Base-by-base conservation (phyloP, 192 early-diverging fungal species). In the Glomus cerebriforme region DNA sequence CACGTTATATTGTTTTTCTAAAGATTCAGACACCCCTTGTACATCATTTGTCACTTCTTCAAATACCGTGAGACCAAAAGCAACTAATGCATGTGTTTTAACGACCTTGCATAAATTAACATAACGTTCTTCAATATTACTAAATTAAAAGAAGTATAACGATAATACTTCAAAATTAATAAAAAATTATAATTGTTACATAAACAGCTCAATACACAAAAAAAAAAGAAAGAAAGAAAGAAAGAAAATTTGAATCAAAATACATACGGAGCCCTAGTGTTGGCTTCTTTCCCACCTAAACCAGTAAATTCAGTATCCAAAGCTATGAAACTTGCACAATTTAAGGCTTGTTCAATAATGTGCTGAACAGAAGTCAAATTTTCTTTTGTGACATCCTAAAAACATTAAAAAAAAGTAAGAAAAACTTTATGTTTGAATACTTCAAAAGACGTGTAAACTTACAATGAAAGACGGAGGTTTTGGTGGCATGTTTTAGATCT, bases 281-380 rank as follows among this genome's bases (percentile, higher is more conserved):
- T 80, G 27, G 78, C 64, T 43, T 80, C 27, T 75, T 79, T 79
- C 2, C 80, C 75, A 10, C 92, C 91, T 1, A 96, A 88, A 10
- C 97, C 97, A 10, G 94, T 94, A 80, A 98, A 97, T 80, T 98
- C 97, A 4, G 93, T 93, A 81, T 98, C 97, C 43, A 98, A 82
- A 6, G 95, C 88, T 71, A 98, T 88, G 77, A 95, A 96, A 59
- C 85, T 82, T 13, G 95, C 92, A 17, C 86, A 79, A 67, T 49
- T 85, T 69, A 90, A 73, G 24, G 80, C 62, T 13, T 83, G 58
- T 27, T 86, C 71, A 34, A 94, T 90, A 12, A 75, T 78, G 22
- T 79, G 79, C 22, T 82, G 83, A n/a, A 89, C 78, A 7, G 82
- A 60, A 15, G 65, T 76, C 49, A 93, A 83, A 79, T 92, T 93